Percentiles rank a stretch among this genome's conserved stretches.
Conservation (phyloP, 1,139 yeast genomes). For the Kodamaea anthophila region DNA sequence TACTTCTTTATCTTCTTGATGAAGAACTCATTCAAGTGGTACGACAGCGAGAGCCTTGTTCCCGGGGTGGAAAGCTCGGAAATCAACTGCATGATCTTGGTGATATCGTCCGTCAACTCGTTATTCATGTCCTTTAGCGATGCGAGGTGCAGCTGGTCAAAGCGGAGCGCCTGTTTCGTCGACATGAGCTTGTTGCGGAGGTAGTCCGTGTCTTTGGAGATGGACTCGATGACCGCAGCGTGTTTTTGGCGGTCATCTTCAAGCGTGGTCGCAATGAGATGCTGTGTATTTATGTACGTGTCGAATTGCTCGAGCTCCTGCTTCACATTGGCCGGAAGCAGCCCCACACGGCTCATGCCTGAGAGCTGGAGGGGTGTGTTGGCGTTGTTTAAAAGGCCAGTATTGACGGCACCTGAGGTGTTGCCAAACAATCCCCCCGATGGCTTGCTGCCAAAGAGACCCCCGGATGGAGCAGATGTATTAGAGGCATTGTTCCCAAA, state of each 20-base stretch:
- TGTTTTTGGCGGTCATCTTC: slow-evolving; percentile 61
- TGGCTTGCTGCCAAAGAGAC: slow-evolving; percentile 18
- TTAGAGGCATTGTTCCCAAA: slow-evolving; percentile 17
- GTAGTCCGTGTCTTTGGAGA: slow-evolving; percentile 80
- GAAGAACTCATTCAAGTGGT: slow-evolving; percentile 43
- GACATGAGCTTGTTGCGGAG: slow-evolving; percentile 57
- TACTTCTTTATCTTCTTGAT: slow-evolving; percentile 60
- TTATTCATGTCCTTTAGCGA: slow-evolving; percentile 38
- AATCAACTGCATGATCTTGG: slow-evolving; percentile 59
- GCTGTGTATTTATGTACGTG: slow-evolving; percentile 77
- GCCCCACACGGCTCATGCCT: slow-evolving; percentile 83
- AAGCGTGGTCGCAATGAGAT: slow-evolving; percentile 72
- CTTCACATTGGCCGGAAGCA: slow-evolving; percentile 70
- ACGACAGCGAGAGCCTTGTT: slow-evolving; percentile 52
- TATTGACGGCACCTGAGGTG: slow-evolving; percentile 3
- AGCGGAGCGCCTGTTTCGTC: slow-evolving; percentile 60
- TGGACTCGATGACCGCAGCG: slow-evolving; percentile 63
- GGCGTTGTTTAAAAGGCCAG: slow-evolving; percentile 10
- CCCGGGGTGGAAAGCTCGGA: slow-evolving; percentile 66
- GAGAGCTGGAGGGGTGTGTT: slow-evolving; percentile 42
- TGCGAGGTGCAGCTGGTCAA: slow-evolving; percentile 31
- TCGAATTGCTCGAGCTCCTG: slow-evolving; percentile 75
- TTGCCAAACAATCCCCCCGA: slow-evolving; percentile 12
- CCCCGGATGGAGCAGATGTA: slow-evolving; percentile 17
- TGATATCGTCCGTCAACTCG: slow-evolving; percentile 65